Percentiles rank a stretch among this genome's conserved stretches.
Conservation (phyloP, 331 rosid species). For the Prunus yedoensis region DNA sequence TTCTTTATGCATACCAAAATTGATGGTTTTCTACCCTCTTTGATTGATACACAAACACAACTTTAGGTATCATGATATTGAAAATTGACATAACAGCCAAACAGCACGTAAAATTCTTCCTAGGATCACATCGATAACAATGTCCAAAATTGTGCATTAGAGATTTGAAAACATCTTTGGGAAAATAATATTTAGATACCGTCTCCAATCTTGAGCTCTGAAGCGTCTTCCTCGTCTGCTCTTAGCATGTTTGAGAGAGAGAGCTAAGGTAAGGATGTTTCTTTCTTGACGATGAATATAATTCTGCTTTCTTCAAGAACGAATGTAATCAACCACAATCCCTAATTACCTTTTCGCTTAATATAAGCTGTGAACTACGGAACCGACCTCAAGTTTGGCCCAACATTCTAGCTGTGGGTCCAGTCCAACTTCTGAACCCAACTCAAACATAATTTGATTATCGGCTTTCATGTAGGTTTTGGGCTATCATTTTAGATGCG, state of each 20-base stretch:
- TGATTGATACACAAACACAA: too few relatives aligned
- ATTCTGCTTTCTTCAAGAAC: too few relatives aligned
- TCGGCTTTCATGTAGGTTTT: too few relatives aligned
- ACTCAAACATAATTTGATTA: too few relatives aligned
- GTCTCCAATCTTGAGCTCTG: slow-evolving; percentile 35
- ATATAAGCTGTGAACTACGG: too few relatives aligned
- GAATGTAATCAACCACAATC: neutral
- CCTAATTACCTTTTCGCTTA: neutral
- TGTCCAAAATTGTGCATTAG: neutral
- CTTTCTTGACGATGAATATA: neutral
- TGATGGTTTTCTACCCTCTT: neutral
- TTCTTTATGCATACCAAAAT: neutral
- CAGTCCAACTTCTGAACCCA: too few relatives aligned
- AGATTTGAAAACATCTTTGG: too few relatives aligned
- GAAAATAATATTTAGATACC: slow-evolving; percentile 10
- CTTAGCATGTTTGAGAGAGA: slow-evolving; percentile 3
- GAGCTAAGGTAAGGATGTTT: neutral
- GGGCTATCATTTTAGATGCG: neutral
- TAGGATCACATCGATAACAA: neutral
- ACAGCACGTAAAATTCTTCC: neutral
- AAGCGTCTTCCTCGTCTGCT: slow-evolving; percentile 31
- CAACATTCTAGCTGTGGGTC: too few relatives aligned
- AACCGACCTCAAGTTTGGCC: too few relatives aligned
- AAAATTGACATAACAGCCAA: neutral
- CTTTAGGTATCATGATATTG: neutral